phyloP scores from a whole-genome alignment of 192 early-diverging fungal species.

The Entophlyctis luteolus region DNA sequence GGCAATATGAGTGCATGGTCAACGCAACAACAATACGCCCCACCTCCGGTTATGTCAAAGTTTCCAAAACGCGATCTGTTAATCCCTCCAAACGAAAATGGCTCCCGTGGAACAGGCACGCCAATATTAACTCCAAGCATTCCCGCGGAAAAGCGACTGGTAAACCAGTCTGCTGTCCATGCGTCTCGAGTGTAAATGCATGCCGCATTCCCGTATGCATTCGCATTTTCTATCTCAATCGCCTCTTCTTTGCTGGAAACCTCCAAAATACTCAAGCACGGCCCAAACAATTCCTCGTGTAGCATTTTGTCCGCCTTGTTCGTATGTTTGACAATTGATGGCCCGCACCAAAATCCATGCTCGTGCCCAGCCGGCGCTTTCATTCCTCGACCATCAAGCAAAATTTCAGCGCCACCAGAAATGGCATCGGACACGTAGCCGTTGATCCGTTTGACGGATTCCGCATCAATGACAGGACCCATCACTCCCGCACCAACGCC shows the following conservation, averaged over 20 bases:
- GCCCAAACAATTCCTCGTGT: constrained; percentile 81
- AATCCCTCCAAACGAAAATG: constrained; percentile 79
- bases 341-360: constrained; percentile 71
- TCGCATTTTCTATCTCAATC: constrained; percentile 69
- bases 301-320: constrained; percentile 57
- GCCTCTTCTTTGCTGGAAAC: constrained; percentile 59
- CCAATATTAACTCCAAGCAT: constrained; percentile 81
- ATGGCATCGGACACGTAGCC: constrained; percentile 58
- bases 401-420: constrained; percentile 51
- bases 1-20: constrained; percentile 63
- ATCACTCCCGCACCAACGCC: constrained; percentile 49
- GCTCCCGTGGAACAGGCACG: constrained; percentile 66
- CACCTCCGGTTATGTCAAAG: constrained; percentile 66
- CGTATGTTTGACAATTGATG: constrained; percentile 63
- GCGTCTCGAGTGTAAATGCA: constrained; percentile 24
- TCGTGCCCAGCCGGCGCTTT: constrained; percentile 11
- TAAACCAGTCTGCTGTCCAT: constrained; percentile 63
- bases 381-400: constrained; percentile 65
- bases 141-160: constrained; percentile 64
- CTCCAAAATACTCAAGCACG: constrained; percentile 65
- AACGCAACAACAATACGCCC: constrained; percentile 55
- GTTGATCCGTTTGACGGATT: constrained; percentile 59
- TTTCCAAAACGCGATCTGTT: constrained; percentile 66
- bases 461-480: constrained; percentile 74
- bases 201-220: constrained; percentile 44